Evolutionary conservation across 495 filamentous ascomycete species (phyloP).

Genomic region (Lepraria neglecta): DNA sequence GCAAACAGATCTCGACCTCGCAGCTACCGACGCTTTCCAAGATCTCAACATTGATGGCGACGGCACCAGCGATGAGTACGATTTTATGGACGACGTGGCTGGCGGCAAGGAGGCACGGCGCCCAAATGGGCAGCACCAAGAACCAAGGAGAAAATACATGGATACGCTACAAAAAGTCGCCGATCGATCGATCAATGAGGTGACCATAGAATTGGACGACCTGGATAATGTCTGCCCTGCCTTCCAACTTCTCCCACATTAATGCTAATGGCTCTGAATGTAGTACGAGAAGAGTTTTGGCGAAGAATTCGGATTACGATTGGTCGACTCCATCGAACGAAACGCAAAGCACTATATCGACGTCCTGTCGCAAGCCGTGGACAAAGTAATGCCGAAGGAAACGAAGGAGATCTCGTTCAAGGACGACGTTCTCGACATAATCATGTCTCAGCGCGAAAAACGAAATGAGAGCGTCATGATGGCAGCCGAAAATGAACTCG

Average conservation of each 20-base stretch:
- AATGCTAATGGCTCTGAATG: constrained; percentile 20
- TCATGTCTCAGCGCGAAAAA: constrained; percentile 83
- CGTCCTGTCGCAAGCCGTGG: constrained; percentile 78
- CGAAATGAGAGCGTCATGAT: constrained; percentile 71
- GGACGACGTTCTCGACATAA: constrained; percentile 93
- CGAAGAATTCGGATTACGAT: constrained; percentile 56
- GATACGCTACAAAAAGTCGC: constrained; percentile 81
- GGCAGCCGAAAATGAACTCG: constrained; percentile 60
- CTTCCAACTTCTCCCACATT: not conserved
- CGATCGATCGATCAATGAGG: constrained; percentile 64
- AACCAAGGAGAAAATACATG: constrained; percentile 81
- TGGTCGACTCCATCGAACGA: constrained; percentile 76
- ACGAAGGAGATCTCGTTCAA: constrained; percentile 83
- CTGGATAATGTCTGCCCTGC: constrained; percentile 55
- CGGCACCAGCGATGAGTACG: constrained; percentile 86
- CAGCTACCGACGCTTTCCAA: constrained; percentile 67
- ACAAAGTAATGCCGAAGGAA: constrained; percentile 76
- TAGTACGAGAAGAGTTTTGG: constrained; percentile 68
- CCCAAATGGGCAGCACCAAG: constrained; percentile 35
- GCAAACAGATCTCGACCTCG: constrained; percentile 59
- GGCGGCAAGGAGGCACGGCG: constrained; percentile 45
- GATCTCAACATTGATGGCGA: constrained; percentile 83
- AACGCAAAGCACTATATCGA: constrained; percentile 97
- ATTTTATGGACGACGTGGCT: constrained; percentile 86
- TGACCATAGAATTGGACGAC: constrained; percentile 87